Percentiles rank a stretch among this genome's conserved stretches.
Evolutionary conservation across 352 stramenopile genomes (phyloP).

Genomic region (Phytophthora boehmeriae): DNA sequence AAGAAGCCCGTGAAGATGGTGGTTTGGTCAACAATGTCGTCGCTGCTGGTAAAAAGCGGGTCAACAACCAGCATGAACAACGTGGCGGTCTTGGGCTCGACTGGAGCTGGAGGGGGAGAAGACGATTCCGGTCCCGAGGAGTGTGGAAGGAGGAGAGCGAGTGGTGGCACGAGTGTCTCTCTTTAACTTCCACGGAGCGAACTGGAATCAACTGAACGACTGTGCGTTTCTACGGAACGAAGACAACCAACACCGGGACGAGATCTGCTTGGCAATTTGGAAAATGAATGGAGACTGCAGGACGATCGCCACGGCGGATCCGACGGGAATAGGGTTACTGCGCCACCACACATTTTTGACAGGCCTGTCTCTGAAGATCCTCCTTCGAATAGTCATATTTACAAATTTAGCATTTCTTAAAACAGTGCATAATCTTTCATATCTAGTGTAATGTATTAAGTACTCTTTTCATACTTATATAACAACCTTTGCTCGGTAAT

Average conservation of each 20-base stretch:
- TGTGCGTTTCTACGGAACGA: neutral
- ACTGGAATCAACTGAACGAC: neutral
- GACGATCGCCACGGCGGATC: neutral
- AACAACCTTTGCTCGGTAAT: too few species aligned
- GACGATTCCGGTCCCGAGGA: conserved; percentile 12
- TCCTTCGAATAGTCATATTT: too few species aligned
- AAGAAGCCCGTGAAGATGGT: conserved; percentile 91
- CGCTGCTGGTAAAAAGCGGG: conserved; percentile 69
- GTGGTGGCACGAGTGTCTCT: conserved; percentile 17
- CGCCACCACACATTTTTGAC: too few species aligned
- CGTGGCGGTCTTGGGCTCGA: conserved; percentile 28
- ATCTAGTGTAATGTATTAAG: too few species aligned
- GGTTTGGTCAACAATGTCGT: conserved; percentile 90
- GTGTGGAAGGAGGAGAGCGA: conserved; percentile 19
- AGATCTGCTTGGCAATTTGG: conserved; percentile 24
- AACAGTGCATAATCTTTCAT: too few species aligned
- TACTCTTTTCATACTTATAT: too few species aligned
- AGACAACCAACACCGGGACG: conserved; percentile 1
- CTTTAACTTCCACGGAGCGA: conserved; percentile 3
- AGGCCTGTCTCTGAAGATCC: too few species aligned
- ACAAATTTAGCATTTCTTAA: too few species aligned
- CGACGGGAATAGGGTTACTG: too few species aligned
- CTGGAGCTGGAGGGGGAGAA: conserved; percentile 22
- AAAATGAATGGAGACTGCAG: conserved; percentile 31
- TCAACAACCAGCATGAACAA: conserved; percentile 86